Percentiles rank a stretch among this genome's conserved stretches.
Evolutionary conservation across 441 rosid species (phyloP).

Genomic region (Isatis lusitanica): DNA sequence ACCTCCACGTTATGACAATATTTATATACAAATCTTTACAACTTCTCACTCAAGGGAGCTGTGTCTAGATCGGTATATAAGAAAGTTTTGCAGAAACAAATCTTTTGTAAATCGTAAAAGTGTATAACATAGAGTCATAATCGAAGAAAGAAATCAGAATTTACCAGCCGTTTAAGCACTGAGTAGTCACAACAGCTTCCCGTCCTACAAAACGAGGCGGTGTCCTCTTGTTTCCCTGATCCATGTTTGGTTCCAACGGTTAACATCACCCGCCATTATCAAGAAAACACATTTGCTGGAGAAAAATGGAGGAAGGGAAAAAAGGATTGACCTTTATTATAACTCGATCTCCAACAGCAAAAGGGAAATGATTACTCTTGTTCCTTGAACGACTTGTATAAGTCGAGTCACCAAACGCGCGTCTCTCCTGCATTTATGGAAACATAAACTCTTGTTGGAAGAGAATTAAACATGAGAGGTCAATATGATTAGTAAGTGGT

Average conservation of each 20-base stretch:
- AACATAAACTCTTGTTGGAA: neutral
- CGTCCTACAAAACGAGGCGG: slow-evolving; percentile 97
- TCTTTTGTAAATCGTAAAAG: neutral
- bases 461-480: neutral
- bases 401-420: slow-evolving; percentile 49
- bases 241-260: slow-evolving; percentile 34
- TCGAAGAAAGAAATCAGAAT: neutral
- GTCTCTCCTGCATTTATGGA: slow-evolving; percentile 61
- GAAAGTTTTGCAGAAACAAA: neutral
- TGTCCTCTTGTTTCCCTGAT: slow-evolving; percentile 96
- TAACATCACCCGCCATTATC: slow-evolving; percentile 15
- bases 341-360: slow-evolving; percentile 84
- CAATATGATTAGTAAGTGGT: neutral
- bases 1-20: slow-evolving; percentile 16
- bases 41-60: neutral
- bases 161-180: slow-evolving; percentile 97
- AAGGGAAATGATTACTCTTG: slow-evolving; percentile 89
- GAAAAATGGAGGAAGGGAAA: neutral
- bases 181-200: slow-evolving; percentile 94
- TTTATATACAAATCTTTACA: slow-evolving; percentile 21
- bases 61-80: neutral
- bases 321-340: slow-evolving; percentile 71
- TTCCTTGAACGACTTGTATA: slow-evolving; percentile 56
- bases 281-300: slow-evolving; percentile 6
- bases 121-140: neutral